Percentiles rank a stretch among this genome's conserved stretches.
Conservation (phyloP, 768 basidiomycete genomes). For the Boletus subparvulus region DNA sequence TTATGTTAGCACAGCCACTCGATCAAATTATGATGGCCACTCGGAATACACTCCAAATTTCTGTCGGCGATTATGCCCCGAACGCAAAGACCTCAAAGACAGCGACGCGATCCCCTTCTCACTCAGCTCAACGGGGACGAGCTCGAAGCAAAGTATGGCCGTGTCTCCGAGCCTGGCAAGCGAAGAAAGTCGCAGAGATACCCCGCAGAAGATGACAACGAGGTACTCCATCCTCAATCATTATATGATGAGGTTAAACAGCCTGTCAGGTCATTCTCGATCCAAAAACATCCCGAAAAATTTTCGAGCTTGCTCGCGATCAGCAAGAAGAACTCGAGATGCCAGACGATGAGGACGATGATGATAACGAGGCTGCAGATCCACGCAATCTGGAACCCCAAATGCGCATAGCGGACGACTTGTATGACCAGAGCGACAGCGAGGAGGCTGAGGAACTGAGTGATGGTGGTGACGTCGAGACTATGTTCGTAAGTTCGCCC, state of each 20-base stretch:
- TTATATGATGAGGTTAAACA: constrained; percentile 2
- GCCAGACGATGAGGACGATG: constrained; percentile 54
- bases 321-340: constrained; percentile 89
- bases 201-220: constrained; percentile 51
- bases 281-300: constrained; percentile 78
- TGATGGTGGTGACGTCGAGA: constrained; percentile 47
- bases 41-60: background rate
- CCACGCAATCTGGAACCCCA: constrained; percentile 27
- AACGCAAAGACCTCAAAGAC: constrained; percentile 51
- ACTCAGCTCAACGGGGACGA: constrained; percentile 83
- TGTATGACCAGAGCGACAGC: constrained; percentile 58
- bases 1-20: constrained; percentile 13
- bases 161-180: constrained; percentile 71
- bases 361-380: constrained; percentile 32
- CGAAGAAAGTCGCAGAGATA: constrained; percentile 60
- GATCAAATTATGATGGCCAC: constrained; percentile 1
- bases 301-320: constrained; percentile 88
- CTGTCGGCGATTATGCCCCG: constrained; percentile 58
- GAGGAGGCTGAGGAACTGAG: constrained; percentile 24
- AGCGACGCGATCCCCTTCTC: constrained; percentile 85
- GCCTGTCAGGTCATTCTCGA: constrained; percentile 62
- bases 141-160: constrained; percentile 72
- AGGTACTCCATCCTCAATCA: constrained; percentile 40
- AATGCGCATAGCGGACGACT: constrained; percentile 40
- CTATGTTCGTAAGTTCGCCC: constrained; percentile 52